A percentile compares a stretch with the other conserved stretches of the same genome.
Evolutionary conservation across 176 grass and related monocot genomes (phyloP).

Genomic region (Secale cereale): DNA sequence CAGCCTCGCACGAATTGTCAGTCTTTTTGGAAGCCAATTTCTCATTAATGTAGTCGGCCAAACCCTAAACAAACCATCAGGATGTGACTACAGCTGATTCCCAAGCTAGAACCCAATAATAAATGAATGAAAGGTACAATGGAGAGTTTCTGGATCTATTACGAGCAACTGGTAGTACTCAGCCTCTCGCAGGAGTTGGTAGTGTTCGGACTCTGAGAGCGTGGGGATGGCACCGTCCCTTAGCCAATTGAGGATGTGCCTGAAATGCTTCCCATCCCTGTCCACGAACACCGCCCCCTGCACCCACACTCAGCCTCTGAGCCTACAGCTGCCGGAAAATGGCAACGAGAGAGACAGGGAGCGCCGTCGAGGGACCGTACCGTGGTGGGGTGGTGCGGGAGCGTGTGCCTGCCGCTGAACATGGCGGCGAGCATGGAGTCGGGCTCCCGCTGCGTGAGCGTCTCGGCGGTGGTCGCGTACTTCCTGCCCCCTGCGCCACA

Average conservation of each 20-base stretch:
- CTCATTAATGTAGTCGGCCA: slow-evolving; percentile 38
- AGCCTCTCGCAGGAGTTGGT: slow-evolving; percentile 77
- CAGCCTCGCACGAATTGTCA: not conserved
- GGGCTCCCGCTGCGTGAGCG: slow-evolving; percentile 84
- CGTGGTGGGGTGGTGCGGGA: slow-evolving; percentile 49
- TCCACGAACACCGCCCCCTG: slow-evolving; percentile 90
- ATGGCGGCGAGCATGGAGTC: slow-evolving; percentile 89
- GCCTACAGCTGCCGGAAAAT: not conserved
- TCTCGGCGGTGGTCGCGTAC: slow-evolving; percentile 77
- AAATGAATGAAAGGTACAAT: not conserved
- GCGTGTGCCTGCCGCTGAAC: slow-evolving; percentile 85
- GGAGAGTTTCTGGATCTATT: slow-evolving; percentile 2
- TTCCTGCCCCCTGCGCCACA: slow-evolving; percentile 66
- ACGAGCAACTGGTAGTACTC: slow-evolving; percentile 91
- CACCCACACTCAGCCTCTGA: slow-evolving; percentile 10
- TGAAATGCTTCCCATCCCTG: slow-evolving; percentile 90
- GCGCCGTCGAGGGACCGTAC: slow-evolving; percentile 7
- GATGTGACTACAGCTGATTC: not conserved
- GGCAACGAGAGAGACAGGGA: not conserved
- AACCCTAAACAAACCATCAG: slow-evolving; percentile 30
- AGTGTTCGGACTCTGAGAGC: slow-evolving; percentile 56
- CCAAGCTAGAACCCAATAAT: not conserved
- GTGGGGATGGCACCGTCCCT: slow-evolving; percentile 60
- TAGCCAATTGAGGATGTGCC: slow-evolving; percentile 90
- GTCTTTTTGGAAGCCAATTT: slow-evolving; percentile 25